Conservation (phyloP, 139 green algal species). For the Chlorella vulgaris region DNA sequence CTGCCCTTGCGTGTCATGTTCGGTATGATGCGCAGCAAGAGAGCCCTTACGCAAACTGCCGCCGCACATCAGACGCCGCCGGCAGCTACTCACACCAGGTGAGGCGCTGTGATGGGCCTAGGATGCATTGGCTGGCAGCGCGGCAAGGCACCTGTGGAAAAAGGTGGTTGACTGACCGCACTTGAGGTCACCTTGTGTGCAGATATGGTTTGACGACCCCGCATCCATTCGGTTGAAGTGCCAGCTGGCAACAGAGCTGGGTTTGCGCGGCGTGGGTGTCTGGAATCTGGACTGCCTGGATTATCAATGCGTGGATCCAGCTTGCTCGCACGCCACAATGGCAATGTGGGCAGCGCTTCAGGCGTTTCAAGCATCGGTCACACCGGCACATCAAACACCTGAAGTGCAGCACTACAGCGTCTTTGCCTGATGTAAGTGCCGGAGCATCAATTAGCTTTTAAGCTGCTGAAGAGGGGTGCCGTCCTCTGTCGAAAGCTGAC, state of each 20-base stretch:
- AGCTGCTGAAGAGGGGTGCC: not conserved
- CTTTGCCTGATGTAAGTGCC: not conserved
- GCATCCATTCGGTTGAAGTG: constrained; percentile 37
- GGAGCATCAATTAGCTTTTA: too few species aligned
- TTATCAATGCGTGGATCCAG: constrained; percentile 15
- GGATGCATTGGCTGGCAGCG: too few species aligned
- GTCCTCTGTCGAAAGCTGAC: not conserved
- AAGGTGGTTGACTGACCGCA: too few species aligned
- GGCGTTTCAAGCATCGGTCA: not conserved
- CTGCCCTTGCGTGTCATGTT: not conserved
- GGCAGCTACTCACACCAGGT: constrained; percentile 42
- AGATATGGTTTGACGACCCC: constrained; percentile 61
- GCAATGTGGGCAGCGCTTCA: constrained; percentile 49
- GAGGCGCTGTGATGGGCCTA: too few species aligned
- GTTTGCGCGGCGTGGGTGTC: constrained; percentile 47
- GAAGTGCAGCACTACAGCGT: not conserved
- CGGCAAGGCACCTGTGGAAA: not conserved
- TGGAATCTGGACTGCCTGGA: constrained; percentile 61
- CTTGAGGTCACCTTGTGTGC: not conserved
- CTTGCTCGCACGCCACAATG: constrained; percentile 17
- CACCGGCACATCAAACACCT: not conserved
- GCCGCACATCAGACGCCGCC: constrained; percentile 27
- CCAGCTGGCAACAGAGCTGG: constrained; percentile 28
- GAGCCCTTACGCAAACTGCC: constrained; percentile 28
- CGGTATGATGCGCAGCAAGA: constrained; percentile 32